These are phyloP conservation scores for Saitozyma podzolica DNA, from an alignment of 768 basidiomycete genomes.

Conservation along the genomic window DNA sequence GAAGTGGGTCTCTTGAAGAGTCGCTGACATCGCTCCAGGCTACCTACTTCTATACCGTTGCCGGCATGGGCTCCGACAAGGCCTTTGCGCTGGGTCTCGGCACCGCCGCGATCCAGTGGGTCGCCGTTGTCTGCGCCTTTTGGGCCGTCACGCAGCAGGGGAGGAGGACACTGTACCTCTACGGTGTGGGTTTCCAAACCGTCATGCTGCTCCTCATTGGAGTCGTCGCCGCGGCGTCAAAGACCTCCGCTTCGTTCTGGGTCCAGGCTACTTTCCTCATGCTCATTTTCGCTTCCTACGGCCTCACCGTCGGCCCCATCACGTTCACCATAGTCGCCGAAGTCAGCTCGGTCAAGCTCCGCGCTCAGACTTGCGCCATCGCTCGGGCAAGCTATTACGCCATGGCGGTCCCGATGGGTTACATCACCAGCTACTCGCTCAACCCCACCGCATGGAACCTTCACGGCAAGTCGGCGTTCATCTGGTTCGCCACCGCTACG, in stretches of 20 bases:
- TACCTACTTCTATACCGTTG: slow-evolving; percentile 43
- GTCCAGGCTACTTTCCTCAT: slow-evolving; percentile 9
- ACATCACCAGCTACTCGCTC: slow-evolving; percentile 33
- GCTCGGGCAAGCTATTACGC: slow-evolving; percentile 37
- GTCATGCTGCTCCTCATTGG: slow-evolving; percentile 22
- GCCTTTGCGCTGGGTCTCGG: slow-evolving; percentile 30
- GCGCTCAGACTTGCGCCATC: slow-evolving; percentile 30
- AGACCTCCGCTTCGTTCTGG: slow-evolving; percentile 15
- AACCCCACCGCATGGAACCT: slow-evolving; percentile 38
- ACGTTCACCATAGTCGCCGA: slow-evolving; percentile 4
- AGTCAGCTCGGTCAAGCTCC: slow-evolving; percentile 21
- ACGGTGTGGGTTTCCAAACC: slow-evolving; percentile 21
- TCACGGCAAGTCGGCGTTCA: slow-evolving; percentile 31
- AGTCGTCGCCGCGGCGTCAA: slow-evolving; percentile 24
- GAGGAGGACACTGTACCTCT: slow-evolving; percentile 31
- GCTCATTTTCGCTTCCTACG: slow-evolving; percentile 39
- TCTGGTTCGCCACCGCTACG: slow-evolving; percentile 30
- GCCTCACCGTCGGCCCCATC: slow-evolving; percentile 17
- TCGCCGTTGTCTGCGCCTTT: slow-evolving; percentile 30
- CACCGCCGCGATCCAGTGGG: slow-evolving; percentile 19
- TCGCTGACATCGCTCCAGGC: slow-evolving; percentile 8
- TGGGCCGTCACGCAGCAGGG: slow-evolving; percentile 21
- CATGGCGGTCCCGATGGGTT: slow-evolving; percentile 25
- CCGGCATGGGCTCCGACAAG: slow-evolving; percentile 30
- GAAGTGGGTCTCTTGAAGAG: background rate